Conservation (phyloP, 495 filamentous ascomycete species). For the Melanomma pulvis-pyrius region DNA sequence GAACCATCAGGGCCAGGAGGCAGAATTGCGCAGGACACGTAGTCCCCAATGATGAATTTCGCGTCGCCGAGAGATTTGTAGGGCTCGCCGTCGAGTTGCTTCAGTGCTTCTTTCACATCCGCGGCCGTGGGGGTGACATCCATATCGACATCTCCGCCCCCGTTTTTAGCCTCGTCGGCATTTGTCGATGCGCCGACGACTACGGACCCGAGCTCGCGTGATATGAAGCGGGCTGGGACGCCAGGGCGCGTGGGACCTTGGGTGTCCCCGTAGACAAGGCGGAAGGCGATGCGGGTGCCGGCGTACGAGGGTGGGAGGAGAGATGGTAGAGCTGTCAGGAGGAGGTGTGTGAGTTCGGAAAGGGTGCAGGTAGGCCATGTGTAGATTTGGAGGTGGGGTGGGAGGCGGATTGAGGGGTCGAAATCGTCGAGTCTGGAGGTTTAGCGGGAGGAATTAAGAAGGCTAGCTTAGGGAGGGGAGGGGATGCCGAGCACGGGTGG, state of each 20-base stretch:
- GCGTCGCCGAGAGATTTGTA: constrained; percentile 74
- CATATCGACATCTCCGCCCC: constrained; percentile 17
- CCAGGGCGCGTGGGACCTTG: constrained; percentile 53
- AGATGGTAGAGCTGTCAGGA: constrained; percentile 64
- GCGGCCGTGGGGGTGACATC: constrained; percentile 13
- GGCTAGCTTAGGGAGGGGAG: constrained; percentile 41
- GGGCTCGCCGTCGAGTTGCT: constrained; percentile 57
- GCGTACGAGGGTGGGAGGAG: constrained; percentile 74
- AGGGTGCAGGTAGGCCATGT: constrained; percentile 87
- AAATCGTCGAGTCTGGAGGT: constrained; percentile 67
- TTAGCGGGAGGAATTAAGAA: constrained; percentile 42
- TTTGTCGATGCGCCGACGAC: constrained; percentile 62
- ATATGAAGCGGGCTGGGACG: constrained; percentile 54
- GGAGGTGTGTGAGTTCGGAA: constrained; percentile 76
- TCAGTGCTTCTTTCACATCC: constrained; percentile 25
- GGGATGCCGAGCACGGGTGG: neutral
- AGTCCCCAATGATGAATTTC: constrained; percentile 87
- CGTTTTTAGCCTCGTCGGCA: constrained; percentile 34
- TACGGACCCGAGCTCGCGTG: constrained; percentile 80
- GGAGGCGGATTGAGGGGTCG: constrained; percentile 55
- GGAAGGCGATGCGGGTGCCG: constrained; percentile 82
- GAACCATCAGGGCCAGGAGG: constrained; percentile 73
- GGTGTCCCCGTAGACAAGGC: constrained; percentile 83
- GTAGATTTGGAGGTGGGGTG: constrained; percentile 78
- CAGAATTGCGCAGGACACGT: constrained; percentile 76